phyloP scores from a whole-genome alignment of 176 grass and related monocot genomes.

The Secale cereale region DNA sequence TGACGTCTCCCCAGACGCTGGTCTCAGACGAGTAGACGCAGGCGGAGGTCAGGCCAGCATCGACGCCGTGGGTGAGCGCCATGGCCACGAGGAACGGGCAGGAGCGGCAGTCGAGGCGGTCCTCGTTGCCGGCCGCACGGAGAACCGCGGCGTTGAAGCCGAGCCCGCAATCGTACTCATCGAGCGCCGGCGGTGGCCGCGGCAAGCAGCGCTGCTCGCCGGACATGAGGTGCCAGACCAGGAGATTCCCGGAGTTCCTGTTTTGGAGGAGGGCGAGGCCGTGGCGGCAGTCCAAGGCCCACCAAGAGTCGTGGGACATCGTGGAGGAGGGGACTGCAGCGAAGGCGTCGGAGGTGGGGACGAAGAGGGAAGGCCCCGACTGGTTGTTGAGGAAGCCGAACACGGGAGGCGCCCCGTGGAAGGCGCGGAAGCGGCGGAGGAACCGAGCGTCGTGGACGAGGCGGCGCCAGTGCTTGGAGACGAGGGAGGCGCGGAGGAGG shows the following conservation, averaged over 20 bases:
- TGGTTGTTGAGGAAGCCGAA: not conserved
- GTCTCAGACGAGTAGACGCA: not conserved
- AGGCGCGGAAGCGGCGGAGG: not conserved
- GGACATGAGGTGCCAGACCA: not conserved
- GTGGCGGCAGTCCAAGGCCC: not conserved
- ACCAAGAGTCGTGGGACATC: not conserved
- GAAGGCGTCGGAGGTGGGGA: not conserved
- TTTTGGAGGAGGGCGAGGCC: not conserved
- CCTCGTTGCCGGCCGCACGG: not conserved
- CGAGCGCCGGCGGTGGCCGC: not conserved
- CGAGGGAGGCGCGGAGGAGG: not conserved
- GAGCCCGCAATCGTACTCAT: not conserved
- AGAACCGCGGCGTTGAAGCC: not conserved
- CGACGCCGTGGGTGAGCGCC: not conserved
- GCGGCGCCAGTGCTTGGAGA: not conserved
- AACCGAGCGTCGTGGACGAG: not conserved
- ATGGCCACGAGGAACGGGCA: not conserved
- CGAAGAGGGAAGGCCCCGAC: not conserved
- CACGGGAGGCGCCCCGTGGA: not conserved
- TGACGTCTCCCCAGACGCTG: not conserved
- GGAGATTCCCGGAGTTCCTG: not conserved
- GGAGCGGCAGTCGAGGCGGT: not conserved
- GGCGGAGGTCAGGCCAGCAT: not conserved
- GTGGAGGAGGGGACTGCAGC: not conserved
- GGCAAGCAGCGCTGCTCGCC: not conserved